Conservation (phyloP, 208 protist species). For the Trypanosoma melophagium region DNA sequence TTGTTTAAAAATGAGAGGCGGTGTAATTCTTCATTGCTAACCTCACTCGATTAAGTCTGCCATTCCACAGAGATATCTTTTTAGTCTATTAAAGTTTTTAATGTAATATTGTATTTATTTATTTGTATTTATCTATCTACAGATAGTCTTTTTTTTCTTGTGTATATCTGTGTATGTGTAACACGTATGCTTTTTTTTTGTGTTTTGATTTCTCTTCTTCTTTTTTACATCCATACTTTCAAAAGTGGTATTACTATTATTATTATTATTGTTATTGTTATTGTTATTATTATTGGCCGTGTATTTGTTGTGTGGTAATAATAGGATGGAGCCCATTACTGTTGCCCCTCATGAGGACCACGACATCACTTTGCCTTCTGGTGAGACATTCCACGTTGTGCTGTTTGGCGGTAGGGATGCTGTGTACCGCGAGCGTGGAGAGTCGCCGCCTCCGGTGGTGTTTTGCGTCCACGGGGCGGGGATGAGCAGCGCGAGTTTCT, state of each 20-base stretch:
- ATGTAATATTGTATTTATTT: constrained; percentile 9
- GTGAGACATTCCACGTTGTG: constrained; percentile 55
- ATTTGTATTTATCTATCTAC: no score
- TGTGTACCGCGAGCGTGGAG: constrained; percentile 10
- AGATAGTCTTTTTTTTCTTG: no score
- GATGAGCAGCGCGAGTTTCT: constrained; percentile 79
- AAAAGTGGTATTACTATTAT: not conserved
- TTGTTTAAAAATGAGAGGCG: constrained; percentile 6
- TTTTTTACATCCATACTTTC: not conserved
- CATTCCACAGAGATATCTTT: not conserved
- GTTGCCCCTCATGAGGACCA: constrained; percentile 23
- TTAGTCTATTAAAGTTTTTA: not conserved
- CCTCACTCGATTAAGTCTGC: constrained; percentile 9
- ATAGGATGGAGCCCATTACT: not conserved
- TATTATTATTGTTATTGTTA: not conserved
- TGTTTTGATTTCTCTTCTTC: not conserved
- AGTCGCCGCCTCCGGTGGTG: constrained; percentile 49
- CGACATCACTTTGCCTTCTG: constrained; percentile 40
- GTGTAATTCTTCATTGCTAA: not conserved
- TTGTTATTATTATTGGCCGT: constrained; percentile 1
- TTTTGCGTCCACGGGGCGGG: constrained; percentile 91
- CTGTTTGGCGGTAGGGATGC: constrained; percentile 33
- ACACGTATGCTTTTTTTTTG: not conserved
- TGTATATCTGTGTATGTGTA: not conserved
- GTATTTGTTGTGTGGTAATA: not conserved